These are phyloP conservation scores for Myxozyma neotropica DNA, from an alignment of 805 yeast genomes.

Conservation along the genomic window DNA sequence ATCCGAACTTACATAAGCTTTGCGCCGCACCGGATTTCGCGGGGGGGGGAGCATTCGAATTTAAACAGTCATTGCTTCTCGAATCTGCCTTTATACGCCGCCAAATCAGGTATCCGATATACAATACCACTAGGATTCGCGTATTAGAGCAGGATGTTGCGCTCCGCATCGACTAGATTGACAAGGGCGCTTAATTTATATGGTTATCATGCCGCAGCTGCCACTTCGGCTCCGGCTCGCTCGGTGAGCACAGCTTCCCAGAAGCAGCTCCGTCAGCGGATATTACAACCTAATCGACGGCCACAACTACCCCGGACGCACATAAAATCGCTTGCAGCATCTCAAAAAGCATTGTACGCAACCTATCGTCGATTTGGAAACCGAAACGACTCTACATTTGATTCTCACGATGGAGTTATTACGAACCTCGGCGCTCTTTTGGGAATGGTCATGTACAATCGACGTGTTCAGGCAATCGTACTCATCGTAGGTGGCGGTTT, in stretches of 20 bases:
- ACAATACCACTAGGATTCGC: too few species aligned
- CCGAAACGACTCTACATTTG: neutral
- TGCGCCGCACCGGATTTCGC: neutral
- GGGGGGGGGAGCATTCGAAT: neutral
- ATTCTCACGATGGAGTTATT: neutral
- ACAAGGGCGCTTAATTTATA: neutral
- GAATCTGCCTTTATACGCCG: too few species aligned
- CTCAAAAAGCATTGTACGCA: conserved; percentile 3
- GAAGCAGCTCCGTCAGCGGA: neutral
- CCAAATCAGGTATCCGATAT: too few species aligned
- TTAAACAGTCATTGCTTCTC: neutral
- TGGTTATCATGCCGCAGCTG: neutral
- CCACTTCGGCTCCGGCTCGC: neutral
- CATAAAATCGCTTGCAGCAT: neutral
- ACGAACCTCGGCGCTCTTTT: neutral
- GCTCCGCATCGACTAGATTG: neutral
- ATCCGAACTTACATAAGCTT: neutral
- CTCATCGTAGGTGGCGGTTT: conserved; percentile 7
- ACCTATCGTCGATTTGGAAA: conserved; percentile 7
- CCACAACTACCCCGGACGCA: neutral
- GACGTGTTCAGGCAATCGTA: neutral
- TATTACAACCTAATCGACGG: neutral
- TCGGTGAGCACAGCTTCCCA: neutral
- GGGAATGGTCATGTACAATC: conserved; percentile 6
- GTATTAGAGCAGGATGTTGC: too few species aligned